phyloP scores from a whole-genome alignment of 164 flowering plant genomes.

The Liquidambar formosana region DNA sequence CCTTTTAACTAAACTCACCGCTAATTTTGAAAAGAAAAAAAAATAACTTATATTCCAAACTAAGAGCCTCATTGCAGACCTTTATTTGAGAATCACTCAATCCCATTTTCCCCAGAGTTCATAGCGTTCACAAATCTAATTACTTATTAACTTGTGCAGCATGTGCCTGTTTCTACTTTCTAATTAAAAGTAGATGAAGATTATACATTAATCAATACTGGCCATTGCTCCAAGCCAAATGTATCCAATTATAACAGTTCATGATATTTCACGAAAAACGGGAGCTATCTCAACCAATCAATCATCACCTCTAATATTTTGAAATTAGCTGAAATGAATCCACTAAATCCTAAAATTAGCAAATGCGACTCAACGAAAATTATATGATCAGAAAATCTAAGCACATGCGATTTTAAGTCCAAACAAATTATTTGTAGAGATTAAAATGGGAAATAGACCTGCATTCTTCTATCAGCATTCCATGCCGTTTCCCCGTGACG shows the following conservation, averaged over 20 bases:
- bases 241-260: no score
- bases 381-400: background rate
- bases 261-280: no score
- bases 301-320: no score
- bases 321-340: no score
- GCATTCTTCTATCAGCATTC: slow-evolving; percentile 76
- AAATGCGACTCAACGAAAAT: background rate
- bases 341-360: background rate
- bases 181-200: background rate
- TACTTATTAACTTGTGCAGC: no score
- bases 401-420: background rate
- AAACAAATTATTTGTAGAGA: background rate
- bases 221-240: background rate
- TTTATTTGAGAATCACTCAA: background rate
- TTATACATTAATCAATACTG: background rate
- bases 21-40: background rate
- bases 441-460: slow-evolving; percentile 34
- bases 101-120: background rate
- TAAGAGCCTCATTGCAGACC: background rate
- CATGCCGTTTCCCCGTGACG: slow-evolving; percentile 95
- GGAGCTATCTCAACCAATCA: no score
- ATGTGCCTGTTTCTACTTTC: background rate
- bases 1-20: background rate
- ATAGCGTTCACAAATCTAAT: background rate
- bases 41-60: background rate